phyloP scores from a whole-genome alignment of 352 stramenopile species.

The Pythium utonaiense region DNA sequence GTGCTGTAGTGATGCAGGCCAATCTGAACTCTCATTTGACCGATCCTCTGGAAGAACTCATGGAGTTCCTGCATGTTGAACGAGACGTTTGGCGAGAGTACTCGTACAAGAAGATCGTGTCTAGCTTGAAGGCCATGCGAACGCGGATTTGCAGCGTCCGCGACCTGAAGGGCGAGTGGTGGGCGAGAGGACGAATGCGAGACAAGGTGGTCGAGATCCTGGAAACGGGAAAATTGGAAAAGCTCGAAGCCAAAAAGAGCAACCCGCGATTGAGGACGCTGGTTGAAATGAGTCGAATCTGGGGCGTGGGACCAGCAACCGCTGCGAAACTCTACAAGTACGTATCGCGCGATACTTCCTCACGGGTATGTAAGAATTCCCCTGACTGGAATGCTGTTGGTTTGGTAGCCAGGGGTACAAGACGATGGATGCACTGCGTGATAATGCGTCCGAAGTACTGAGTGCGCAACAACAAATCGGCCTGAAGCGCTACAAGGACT shows the following conservation, averaged over 20 bases:
- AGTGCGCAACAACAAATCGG: conserved; percentile 72
- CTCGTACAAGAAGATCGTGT: conserved; percentile 83
- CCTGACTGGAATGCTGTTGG: too few relatives aligned
- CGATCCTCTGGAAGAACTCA: conserved; percentile 69
- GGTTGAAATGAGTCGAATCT: conserved; percentile 67
- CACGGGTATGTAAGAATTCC: too few relatives aligned
- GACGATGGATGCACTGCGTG: conserved; percentile 45
- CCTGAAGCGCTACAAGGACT: conserved; percentile 78
- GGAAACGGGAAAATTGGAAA: conserved; percentile 67
- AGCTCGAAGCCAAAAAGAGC: conserved; percentile 76
- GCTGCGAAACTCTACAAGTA: conserved; percentile 76
- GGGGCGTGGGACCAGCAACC: conserved; percentile 74
- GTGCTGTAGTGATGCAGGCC: conserved; percentile 42
- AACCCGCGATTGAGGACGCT: conserved; percentile 55
- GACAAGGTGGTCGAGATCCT: conserved; percentile 77
- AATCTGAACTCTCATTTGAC: conserved; percentile 81
- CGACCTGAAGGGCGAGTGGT: conserved; percentile 60
- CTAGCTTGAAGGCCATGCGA: conserved; percentile 65
- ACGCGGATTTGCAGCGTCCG: conserved; percentile 51
- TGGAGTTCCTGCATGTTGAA: conserved; percentile 78
- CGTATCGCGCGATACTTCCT: conserved; percentile 1
- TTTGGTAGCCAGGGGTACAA: conserved; percentile 62
- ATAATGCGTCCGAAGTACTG: conserved; percentile 37
- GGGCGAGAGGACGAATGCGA: conserved; percentile 62
- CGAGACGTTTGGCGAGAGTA: conserved; percentile 75